Evolutionary conservation across 192 early-diverging fungal species (phyloP).

Genomic region (Allomyces javanicus): DNA sequence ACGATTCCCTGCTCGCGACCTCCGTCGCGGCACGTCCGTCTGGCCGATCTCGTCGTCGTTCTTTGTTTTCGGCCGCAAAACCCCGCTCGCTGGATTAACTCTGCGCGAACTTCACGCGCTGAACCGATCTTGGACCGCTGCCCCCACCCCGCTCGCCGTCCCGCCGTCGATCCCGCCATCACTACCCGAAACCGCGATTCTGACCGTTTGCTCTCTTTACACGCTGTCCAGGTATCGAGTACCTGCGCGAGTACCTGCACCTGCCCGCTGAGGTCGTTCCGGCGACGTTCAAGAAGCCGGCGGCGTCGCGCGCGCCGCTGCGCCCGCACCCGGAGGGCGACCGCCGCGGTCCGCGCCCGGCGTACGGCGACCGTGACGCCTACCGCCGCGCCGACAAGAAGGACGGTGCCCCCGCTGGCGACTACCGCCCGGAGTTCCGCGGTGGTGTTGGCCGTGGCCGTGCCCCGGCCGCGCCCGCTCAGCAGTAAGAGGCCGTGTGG

Average conservation of each 20-base stretch:
- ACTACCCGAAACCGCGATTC: too few species aligned
- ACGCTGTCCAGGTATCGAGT: not conserved
- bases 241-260: constrained; percentile 47
- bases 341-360: constrained; percentile 26
- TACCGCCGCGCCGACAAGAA: constrained; percentile 79
- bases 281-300: constrained; percentile 88
- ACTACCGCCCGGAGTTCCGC: constrained; percentile 96
- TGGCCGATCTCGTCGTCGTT: too few species aligned
- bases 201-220: too few species aligned
- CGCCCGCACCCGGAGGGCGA: constrained; percentile 49
- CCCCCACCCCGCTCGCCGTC: too few species aligned
- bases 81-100: too few species aligned
- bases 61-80: too few species aligned
- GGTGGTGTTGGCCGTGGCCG: constrained; percentile 73
- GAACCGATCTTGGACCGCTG: too few species aligned
- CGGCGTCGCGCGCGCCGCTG: constrained; percentile 31
- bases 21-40: too few species aligned
- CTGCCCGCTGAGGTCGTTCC: constrained; percentile 93
- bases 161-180: too few species aligned
- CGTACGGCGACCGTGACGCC: constrained; percentile 54
- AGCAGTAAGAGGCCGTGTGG: not conserved
- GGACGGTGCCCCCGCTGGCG: constrained; percentile 68
- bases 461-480: constrained; percentile 3
- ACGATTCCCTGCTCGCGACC: too few species aligned
- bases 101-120: too few species aligned